These are phyloP conservation scores for Herpetospermum pedunculosum DNA, from an alignment of 306 rosid genomes.

Conservation along the genomic window DNA sequence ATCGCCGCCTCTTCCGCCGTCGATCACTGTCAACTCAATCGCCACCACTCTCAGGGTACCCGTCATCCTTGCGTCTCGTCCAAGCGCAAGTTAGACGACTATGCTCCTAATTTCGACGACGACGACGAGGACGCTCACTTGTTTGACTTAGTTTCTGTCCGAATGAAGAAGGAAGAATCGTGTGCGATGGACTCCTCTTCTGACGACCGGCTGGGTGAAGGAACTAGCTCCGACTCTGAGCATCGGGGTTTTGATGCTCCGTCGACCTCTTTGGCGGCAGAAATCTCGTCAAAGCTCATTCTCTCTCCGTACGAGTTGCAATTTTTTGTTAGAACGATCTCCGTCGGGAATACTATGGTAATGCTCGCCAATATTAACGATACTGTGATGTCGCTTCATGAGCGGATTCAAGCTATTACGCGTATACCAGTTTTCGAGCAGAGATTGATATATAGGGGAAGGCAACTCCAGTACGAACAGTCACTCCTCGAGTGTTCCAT, in stretches of 20 bases:
- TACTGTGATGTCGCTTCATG: conserved; percentile 36
- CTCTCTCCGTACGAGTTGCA: conserved; percentile 26
- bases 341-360: conserved; percentile 37
- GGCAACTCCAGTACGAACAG: conserved; percentile 46
- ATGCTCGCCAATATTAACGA: conserved; percentile 38
- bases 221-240: conserved; percentile 7
- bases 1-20: conserved; percentile 1
- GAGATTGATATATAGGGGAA: conserved; percentile 48
- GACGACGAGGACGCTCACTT: conserved; percentile 26
- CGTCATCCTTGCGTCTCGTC: conserved; percentile 27
- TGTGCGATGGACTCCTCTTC: conserved; percentile 31
- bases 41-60: conserved; percentile 18
- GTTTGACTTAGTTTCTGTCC: conserved; percentile 44
- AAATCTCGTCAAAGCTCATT: conserved; percentile 7
- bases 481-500: conserved; percentile 44
- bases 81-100: conserved; percentile 69
- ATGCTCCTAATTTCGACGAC: conserved; percentile 30
- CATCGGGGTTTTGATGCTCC: conserved; percentile 25
- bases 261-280: conserved; percentile 12
- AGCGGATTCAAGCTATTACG: conserved; percentile 18
- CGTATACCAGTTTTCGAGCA: conserved; percentile 41
- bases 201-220: neutral
- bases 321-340: conserved; percentile 51
- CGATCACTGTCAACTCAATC: conserved; percentile 12
- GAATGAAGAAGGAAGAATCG: conserved; percentile 56